Base-by-base conservation (phyloP, 2,329 filamentous ascomycete species). In the Leptographium radiaticola region DNA sequence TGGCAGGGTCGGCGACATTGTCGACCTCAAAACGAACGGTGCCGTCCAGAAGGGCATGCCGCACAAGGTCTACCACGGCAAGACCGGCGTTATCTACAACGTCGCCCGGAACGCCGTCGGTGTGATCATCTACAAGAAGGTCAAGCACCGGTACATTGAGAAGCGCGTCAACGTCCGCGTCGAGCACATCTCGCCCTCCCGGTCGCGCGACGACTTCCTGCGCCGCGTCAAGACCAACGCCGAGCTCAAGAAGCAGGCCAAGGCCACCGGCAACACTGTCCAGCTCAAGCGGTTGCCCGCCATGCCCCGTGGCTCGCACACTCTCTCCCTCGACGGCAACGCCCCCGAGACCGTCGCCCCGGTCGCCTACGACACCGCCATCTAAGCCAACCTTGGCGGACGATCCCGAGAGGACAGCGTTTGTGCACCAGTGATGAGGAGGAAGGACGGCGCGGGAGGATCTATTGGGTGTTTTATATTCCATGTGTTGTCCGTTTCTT, bases 111-210 rank as follows among this genome's bases (percentile, higher is more conserved):
- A 83, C 67, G 87, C 93, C 63, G 89, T 98, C 71, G 93, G 93
- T 69, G 87, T 98, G 75, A 96, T 98, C 78, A 87, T 98, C 77
- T 91, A 95, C 87, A 96, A 95, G 84, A 89, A 94, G 75, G 93
- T 98, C 73, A 89, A 90, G 78, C 93, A 97, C 86, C 87, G 91
- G 70, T 98, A 96, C 84, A 81, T 98, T 73, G 93, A 98, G 87
- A 98, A 98, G 89, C 91, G 93, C 74, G 84, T 98, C 80, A 97
- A 95, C 84, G 81, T 98, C 77, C 89, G 93, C 72, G 76, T 97
- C 75, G 93, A 98, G 86, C 93, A 98, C 85, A 82, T 98, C 76
- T 76, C 77, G 69, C 87, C 87, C 71, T 97, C 91, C 65, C 87
- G 93, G 73, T 97, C 91, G 68, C 84, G 93, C 71, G 91, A 97